Evolutionary conservation across 2,329 filamentous ascomycete species (phyloP), one percentile per base, ranked within the genome.

Genomic region (Ascochyta fabae): DNA sequence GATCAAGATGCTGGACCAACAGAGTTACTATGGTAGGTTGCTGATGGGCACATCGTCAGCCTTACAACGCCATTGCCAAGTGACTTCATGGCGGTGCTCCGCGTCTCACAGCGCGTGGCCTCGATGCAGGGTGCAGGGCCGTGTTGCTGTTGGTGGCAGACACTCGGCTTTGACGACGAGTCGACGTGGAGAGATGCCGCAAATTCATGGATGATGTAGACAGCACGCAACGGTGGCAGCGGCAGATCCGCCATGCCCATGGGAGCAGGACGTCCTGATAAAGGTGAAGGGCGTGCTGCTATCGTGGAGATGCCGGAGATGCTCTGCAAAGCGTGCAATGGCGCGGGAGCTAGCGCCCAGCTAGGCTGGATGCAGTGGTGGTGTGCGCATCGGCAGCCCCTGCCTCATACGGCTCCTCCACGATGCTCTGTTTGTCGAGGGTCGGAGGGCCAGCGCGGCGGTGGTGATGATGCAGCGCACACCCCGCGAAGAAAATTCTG

Each of bases 271-370:
- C 27, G 56, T 29, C 40, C 27, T 61, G 59, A 64, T 65, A 67
- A 64, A 48, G 47, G 33, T 27, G 29, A 38, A 38, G 33, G 42
- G 47, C 53, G 38, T 42, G 33, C 47, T 46, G 53, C 47, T 12
- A 38, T 35, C 19, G 61, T 69, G 71, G 70, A 73, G 70, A 73
- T 59, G 61, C 70, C 71, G 71, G 71, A 73, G 71, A 73, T 63
- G 66, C 62, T 42, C 35, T 38, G 51, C 34, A 53, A 49, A 61
- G 41, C 47, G 35, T 56, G 53, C 38, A n/a, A n/a, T 59, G 65
- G 63, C 60, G 65, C 66, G 61, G 68, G 59, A 67, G 60, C 64
- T 56, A 48, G 43, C 23, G n/a, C 12, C 10, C 24, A 43, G 53
- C 53, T 56, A 56, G 24, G 47, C 53, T 48, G 47, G 26, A 47